A percentile compares a stretch with the other conserved stretches of the same genome.
phyloP scores from a whole-genome alignment of 805 yeast species.

The Blastobotrys muscicola region DNA sequence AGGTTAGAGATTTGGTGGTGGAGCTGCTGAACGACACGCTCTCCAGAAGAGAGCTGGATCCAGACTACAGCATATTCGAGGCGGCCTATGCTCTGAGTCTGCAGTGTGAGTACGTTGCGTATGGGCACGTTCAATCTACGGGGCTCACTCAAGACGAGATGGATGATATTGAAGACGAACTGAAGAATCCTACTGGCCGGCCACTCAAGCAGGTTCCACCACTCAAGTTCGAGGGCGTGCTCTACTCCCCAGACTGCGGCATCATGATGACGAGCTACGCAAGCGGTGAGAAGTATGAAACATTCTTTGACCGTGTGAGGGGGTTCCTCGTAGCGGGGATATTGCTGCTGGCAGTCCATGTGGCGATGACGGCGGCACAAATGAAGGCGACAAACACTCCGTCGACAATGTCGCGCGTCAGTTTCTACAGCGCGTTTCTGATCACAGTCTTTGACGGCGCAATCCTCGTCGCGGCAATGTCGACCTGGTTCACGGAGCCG shows the following conservation, averaged over 20 bases:
- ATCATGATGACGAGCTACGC: conserved; percentile 34
- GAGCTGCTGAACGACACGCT: conserved; percentile 10
- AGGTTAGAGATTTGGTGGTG: conserved; percentile 45
- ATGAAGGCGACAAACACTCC: conserved; percentile 69
- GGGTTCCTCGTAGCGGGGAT: conserved; percentile 36
- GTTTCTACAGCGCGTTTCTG: conserved; percentile 52
- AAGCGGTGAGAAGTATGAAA: conserved; percentile 52
- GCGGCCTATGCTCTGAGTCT: conserved; percentile 37
- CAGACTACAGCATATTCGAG: conserved; percentile 48
- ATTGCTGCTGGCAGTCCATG: conserved; percentile 40
- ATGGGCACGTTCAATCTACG: conserved; percentile 60
- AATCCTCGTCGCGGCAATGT: conserved; percentile 50
- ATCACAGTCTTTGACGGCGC: conserved; percentile 64
- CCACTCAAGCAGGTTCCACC: conserved; percentile 57
- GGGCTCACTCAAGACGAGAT: conserved; percentile 44
- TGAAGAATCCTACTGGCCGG: conserved; percentile 64
- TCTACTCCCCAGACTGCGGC: conserved; percentile 90
- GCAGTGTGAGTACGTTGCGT: conserved; percentile 64
- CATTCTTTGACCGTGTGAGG: conserved; percentile 29
- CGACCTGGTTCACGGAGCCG: conserved; percentile 46
- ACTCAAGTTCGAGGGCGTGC: conserved; percentile 45
- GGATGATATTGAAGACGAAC: conserved; percentile 59
- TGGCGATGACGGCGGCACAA: conserved; percentile 53
- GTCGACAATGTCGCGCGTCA: conserved; percentile 63
- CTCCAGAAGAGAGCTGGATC: conserved; percentile 40